These are phyloP conservation scores for Anisodus acutangulus DNA, from an alignment of 257 asterid species.

Conservation along the genomic window DNA sequence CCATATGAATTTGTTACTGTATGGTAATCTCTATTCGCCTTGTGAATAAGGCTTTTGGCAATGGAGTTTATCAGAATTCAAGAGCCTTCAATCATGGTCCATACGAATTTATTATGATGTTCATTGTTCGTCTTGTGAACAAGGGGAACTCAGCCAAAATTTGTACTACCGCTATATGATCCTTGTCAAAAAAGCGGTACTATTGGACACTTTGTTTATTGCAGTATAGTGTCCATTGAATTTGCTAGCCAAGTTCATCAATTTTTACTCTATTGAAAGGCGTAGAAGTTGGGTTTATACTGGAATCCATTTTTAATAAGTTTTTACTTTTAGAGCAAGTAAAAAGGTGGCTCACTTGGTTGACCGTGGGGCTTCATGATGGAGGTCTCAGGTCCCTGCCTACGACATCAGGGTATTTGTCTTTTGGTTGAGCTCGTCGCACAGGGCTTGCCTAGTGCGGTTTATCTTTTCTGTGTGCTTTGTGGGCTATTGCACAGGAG, in stretches of 20 bases:
- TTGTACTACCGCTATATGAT: background rate
- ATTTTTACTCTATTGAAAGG: background rate
- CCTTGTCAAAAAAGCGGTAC: background rate
- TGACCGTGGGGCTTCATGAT: too few relatives aligned
- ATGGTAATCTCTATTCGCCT: background rate
- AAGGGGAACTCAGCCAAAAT: background rate
- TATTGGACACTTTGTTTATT: background rate
- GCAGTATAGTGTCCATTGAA: background rate
- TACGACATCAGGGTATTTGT: too few relatives aligned
- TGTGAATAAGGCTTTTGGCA: conserved; percentile 1
- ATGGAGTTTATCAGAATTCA: background rate
- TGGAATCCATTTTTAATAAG: too few relatives aligned
- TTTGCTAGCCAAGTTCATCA: background rate
- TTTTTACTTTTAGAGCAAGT: too few relatives aligned
- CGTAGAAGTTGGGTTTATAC: background rate
- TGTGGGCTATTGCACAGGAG: too few relatives aligned
- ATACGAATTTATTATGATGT: background rate
- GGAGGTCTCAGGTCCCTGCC: too few relatives aligned
- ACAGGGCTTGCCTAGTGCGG: too few relatives aligned
- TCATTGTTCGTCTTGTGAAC: background rate
- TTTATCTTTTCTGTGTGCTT: too few relatives aligned
- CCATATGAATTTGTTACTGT: background rate
- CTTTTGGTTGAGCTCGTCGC: too few relatives aligned
- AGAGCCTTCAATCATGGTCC: background rate
- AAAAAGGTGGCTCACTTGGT: too few relatives aligned